These are phyloP conservation scores for Exidia glandulosa DNA, from an alignment of 768 basidiomycete genomes.

Conservation along the genomic window DNA sequence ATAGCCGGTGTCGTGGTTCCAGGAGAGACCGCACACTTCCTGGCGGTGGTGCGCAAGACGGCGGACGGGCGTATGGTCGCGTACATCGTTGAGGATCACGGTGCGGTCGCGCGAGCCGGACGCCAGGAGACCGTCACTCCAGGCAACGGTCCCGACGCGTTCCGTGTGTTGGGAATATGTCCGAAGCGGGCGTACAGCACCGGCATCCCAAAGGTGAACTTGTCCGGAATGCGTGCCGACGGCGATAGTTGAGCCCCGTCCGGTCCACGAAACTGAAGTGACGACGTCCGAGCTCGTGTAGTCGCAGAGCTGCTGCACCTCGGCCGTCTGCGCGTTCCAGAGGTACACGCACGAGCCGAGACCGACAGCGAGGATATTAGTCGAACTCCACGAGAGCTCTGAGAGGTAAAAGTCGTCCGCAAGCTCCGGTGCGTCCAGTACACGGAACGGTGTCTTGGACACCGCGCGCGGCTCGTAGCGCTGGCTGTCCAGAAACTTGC, in stretches of 20 bases:
- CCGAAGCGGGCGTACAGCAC: slow-evolving; percentile 59
- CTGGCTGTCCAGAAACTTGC: slow-evolving; percentile 74
- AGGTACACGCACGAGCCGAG: slow-evolving; percentile 88
- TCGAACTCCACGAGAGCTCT: slow-evolving; percentile 93
- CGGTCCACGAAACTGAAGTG: slow-evolving; percentile 74
- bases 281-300: slow-evolving; percentile 52
- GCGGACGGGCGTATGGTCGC: slow-evolving; percentile 59
- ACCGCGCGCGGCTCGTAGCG: slow-evolving; percentile 71
- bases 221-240: slow-evolving; percentile 85
- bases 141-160: slow-evolving; percentile 88
- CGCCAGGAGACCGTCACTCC: slow-evolving; percentile 80
- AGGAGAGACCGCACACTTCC: slow-evolving; percentile 92
- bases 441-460: slow-evolving; percentile 92
- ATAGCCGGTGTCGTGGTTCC: slow-evolving; percentile 53
- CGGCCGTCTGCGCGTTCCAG: slow-evolving; percentile 91
- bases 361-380: slow-evolving; percentile 90
- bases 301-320: slow-evolving; percentile 87
- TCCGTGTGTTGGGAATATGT: slow-evolving; percentile 76
- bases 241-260: slow-evolving; percentile 68
- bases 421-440: slow-evolving; percentile 92
- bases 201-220: slow-evolving; percentile 89
- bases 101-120: slow-evolving; percentile 86
- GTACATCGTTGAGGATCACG: slow-evolving; percentile 88
- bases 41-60: slow-evolving; percentile 70
- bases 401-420: slow-evolving; percentile 99